phyloP scores from a whole-genome alignment of 192 early-diverging fungal genomes.

The Obelidium mucronatum region DNA sequence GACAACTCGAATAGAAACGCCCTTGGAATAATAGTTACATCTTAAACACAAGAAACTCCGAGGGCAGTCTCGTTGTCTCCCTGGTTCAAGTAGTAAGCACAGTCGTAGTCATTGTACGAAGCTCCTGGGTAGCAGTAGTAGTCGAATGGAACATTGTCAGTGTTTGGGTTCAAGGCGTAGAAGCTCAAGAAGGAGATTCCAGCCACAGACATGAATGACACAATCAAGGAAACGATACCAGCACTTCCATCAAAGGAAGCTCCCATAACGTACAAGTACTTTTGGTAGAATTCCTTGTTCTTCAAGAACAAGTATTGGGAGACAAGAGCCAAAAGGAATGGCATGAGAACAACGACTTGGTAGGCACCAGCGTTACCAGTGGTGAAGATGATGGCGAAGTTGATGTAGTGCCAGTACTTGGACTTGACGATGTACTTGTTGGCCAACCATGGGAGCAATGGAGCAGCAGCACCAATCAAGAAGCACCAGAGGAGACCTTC shows the following conservation, averaged over 20 bases:
- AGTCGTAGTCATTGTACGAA: constrained; percentile 13
- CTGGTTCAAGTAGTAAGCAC: constrained; percentile 5
- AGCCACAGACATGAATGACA: not conserved
- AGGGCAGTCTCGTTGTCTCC: constrained; percentile 2
- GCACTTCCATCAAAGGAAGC: constrained; percentile 60
- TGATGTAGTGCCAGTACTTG: constrained; percentile 27
- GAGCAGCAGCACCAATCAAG: constrained; percentile 41
- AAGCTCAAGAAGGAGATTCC: not conserved
- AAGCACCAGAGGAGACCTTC: constrained; percentile 35
- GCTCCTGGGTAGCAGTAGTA: constrained; percentile 31
- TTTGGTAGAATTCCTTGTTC: constrained; percentile 33
- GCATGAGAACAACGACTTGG: constrained; percentile 7
- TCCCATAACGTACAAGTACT: constrained; percentile 64
- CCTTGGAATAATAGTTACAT: no score
- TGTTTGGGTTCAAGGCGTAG: constrained; percentile 13
- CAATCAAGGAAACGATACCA: constrained; percentile 5
- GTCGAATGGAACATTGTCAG: constrained; percentile 12
- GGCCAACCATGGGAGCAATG: constrained; percentile 49
- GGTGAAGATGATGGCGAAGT: constrained; percentile 29
- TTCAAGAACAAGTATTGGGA: constrained; percentile 1
- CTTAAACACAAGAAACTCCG: not conserved
- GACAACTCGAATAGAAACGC: no score
- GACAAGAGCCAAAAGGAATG: not conserved
- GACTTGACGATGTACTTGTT: constrained; percentile 50
- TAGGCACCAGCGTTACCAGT: constrained; percentile 2